phyloP scores from a whole-genome alignment of 2,329 filamentous ascomycete species.

The Niveomyces coronatus region DNA sequence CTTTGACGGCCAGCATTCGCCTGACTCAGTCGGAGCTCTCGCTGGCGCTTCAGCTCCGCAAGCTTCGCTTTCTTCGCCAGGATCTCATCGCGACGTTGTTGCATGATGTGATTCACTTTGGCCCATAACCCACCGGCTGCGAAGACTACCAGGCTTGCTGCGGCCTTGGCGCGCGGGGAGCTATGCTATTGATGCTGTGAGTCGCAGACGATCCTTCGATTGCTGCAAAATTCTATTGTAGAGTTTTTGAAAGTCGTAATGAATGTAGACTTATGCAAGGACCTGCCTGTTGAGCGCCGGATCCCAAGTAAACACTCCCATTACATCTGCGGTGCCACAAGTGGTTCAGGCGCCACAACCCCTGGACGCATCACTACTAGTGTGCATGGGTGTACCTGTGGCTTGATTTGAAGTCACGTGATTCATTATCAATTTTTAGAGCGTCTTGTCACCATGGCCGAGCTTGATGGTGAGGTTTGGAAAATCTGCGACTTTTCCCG shows the following conservation, averaged over 20 bases:
- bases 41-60: slow-evolving; percentile 86
- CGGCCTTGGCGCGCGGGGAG: neutral
- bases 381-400: too few relatives aligned
- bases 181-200: too few relatives aligned
- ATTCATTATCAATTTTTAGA: slow-evolving; percentile 8
- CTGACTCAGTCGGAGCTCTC: slow-evolving; percentile 73
- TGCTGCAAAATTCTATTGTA: too few relatives aligned
- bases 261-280: too few relatives aligned
- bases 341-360: slow-evolving; percentile 5
- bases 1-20: slow-evolving; percentile 59
- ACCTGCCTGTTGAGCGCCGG: too few relatives aligned
- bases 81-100: slow-evolving; percentile 90
- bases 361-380: too few relatives aligned
- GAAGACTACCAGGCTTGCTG: neutral
- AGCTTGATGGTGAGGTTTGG: slow-evolving; percentile 21
- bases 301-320: too few relatives aligned
- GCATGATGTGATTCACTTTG: slow-evolving; percentile 35
- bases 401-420: too few relatives aligned
- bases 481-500: slow-evolving; percentile 40
- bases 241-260: too few relatives aligned
- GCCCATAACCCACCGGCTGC: slow-evolving; percentile 6
- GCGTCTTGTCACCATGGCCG: slow-evolving; percentile 15
- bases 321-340: slow-evolving; percentile 6
- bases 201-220: too few relatives aligned
- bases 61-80: slow-evolving; percentile 94